Evolutionary conservation across 2,329 filamentous ascomycete species (phyloP), one percentile per base, ranked within the genome.

Genomic region (Botryosphaeria dothidea): DNA sequence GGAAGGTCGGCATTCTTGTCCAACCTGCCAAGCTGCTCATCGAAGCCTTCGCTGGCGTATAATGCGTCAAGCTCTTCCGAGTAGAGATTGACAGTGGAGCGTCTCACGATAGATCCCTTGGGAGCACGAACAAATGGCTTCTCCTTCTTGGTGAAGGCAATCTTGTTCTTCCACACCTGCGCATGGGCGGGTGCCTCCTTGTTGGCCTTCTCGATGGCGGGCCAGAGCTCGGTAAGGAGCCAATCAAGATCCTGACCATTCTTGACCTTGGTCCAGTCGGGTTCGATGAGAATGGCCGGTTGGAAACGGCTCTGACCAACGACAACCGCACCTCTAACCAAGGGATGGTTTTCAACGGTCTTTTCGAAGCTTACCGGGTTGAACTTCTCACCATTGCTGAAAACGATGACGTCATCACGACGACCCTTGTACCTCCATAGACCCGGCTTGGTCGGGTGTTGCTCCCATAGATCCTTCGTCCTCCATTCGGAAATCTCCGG

Each of bases 91-190:
- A 78, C 62, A 1, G 82, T 81, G 0, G 74, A 72, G 0, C 72
- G 73, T 4, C 81, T 77, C 68, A 81, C 78, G 3, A 83, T 75
- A 0, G 77, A 81, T 0, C 80, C 79, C 68, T 85, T 84, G 4
- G 80, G 77, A 0, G 83, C 82, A 17, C 73, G 75, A 2, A 77
- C 68, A 56, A 85, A 82, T 0, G 81, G 80, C 69, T 82, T 81
- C 1, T 75, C 71, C 6, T 71, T 72, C 4, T 77, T 74, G 0
- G 81, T 73, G 51, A 84, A 72, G 0, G 77, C 71, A 38, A 85
- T 75, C 62, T 77, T 80, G 27, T 77, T 74, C 66, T 76, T 78
- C 56, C 74, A 75, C 1, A 86, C 70, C 41, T 79, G 78, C 1
- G 75, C 78, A 67, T 82, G 80, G 11, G 77, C 76, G 0, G 77